Percentiles rank a stretch among this genome's conserved stretches.
Evolutionary conservation across 1,284 basidiomycete species (phyloP).

Genomic region (Pseudozyma hubeiensis): DNA sequence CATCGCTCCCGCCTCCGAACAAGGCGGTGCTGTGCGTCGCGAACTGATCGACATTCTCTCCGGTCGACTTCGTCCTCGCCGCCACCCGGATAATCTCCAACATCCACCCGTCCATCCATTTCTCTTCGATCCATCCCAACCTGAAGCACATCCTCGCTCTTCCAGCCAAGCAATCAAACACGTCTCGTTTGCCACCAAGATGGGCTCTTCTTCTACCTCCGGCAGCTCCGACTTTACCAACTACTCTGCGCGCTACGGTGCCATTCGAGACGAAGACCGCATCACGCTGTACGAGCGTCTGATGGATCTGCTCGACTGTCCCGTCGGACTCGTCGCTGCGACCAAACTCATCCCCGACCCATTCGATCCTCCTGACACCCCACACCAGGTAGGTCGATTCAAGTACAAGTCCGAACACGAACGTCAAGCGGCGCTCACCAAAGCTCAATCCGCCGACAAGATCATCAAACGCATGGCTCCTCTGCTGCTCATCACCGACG

Average conservation of each 20-base stretch:
- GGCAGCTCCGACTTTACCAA: conserved; percentile 55
- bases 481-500: conserved; percentile 43
- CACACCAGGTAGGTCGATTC: conserved; percentile 33
- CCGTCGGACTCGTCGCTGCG: conserved; percentile 53
- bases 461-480: conserved; percentile 51
- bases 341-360: conserved; percentile 58
- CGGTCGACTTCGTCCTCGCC: conserved; percentile 21
- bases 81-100: neutral
- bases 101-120: conserved; percentile 46
- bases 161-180: conserved; percentile 39
- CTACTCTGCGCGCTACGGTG: conserved; percentile 63
- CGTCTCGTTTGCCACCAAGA: conserved; percentile 57
- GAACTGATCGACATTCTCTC: conserved; percentile 48
- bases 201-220: conserved; percentile 15
- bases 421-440: conserved; percentile 4
- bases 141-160: neutral
- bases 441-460: conserved; percentile 29
- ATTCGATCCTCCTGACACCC: conserved; percentile 20
- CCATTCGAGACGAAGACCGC: conserved; percentile 61
- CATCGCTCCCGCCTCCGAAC: conserved; percentile 54
- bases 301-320: conserved; percentile 55
- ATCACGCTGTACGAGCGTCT: conserved; percentile 63
- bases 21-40: conserved; percentile 50
- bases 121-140: conserved; percentile 9
- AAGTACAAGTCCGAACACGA: conserved; percentile 44